A percentile compares a stretch with the other conserved stretches of the same genome.
Evolutionary conservation across 306 rosid genomes (phyloP).

Genomic region (cucumber (Cucumis sativus)): DNA sequence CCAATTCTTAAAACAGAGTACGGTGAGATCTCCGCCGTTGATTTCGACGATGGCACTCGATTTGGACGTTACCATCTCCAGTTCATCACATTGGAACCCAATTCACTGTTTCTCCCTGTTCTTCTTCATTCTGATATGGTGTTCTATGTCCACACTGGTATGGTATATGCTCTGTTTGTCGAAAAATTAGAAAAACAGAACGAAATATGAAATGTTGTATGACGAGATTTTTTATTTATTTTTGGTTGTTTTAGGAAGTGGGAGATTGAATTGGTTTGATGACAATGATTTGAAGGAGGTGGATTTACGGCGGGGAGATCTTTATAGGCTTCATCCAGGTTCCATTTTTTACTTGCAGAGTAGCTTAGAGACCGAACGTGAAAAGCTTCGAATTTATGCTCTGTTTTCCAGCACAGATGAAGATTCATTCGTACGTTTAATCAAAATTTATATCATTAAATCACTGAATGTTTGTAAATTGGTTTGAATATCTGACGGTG

Average conservation of each 20-base stretch:
- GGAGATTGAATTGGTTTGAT: slow-evolving; percentile 41
- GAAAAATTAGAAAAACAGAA: not conserved
- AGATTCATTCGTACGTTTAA: slow-evolving; percentile 28
- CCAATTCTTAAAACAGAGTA: slow-evolving; percentile 30
- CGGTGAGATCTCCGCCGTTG: slow-evolving; percentile 49
- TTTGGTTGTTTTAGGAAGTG: slow-evolving; percentile 37
- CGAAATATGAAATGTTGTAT: not conserved
- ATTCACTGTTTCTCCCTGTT: slow-evolving; percentile 76
- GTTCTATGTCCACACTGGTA: slow-evolving; percentile 60
- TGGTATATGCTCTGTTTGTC: slow-evolving; percentile 25
- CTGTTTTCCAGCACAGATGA: slow-evolving; percentile 46
- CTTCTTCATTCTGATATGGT: slow-evolving; percentile 74
- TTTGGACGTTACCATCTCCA: slow-evolving; percentile 46
- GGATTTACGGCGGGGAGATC: slow-evolving; percentile 44
- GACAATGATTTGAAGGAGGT: slow-evolving; percentile 23
- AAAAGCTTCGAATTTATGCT: slow-evolving; percentile 57
- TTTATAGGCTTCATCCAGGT: slow-evolving; percentile 47
- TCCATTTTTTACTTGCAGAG: slow-evolving; percentile 56
- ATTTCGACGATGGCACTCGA: slow-evolving; percentile 27
- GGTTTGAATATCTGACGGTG: not conserved
- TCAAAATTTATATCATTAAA: not conserved
- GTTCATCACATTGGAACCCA: slow-evolving; percentile 72
- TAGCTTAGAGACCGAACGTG: slow-evolving; percentile 38
- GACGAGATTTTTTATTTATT: not conserved
- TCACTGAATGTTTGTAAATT: not conserved